Evolutionary conservation across 1,284 basidiomycete genomes (phyloP).

Genomic region (Austroboletus niveus): DNA sequence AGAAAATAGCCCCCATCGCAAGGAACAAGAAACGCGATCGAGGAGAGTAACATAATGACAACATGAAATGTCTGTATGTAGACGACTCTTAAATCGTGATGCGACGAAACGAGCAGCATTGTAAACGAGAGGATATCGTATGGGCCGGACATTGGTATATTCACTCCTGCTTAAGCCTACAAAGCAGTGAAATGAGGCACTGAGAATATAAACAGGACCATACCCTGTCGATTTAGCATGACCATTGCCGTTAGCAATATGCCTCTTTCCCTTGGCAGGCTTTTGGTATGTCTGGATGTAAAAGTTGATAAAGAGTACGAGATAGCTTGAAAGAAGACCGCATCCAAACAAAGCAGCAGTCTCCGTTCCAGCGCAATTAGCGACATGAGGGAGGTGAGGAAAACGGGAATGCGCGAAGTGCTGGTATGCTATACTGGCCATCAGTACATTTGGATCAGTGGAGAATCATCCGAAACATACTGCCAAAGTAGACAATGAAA

Average conservation of each 20-base stretch:
- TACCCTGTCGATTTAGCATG: slow-evolving; percentile 24
- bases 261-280: slow-evolving; percentile 44
- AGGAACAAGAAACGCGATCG: slow-evolving; percentile 7
- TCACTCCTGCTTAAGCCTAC: slow-evolving; percentile 28
- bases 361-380: slow-evolving; percentile 88
- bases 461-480: slow-evolving; percentile 49
- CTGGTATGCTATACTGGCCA: slow-evolving; percentile 65
- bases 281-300: slow-evolving; percentile 84
- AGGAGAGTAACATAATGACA: slow-evolving; percentile 11
- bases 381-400: slow-evolving; percentile 62
- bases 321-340: slow-evolving; percentile 83
- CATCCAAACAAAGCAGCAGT: slow-evolving; percentile 89
- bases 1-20: slow-evolving; percentile 17
- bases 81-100: slow-evolving; percentile 7
- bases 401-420: slow-evolving; percentile 75
- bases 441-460: slow-evolving; percentile 9
- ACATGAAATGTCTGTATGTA: slow-evolving; percentile 13
- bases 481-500: slow-evolving; percentile 88
- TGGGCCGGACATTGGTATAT: background rate
- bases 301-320: slow-evolving; percentile 90
- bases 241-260: slow-evolving; percentile 27
- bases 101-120: slow-evolving; percentile 9
- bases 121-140: slow-evolving; percentile 13
- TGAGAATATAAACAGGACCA: background rate
- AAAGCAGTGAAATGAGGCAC: background rate